Base-by-base conservation (phyloP, 2,329 filamentous ascomycete species). In the Leptographium radiaticola region DNA sequence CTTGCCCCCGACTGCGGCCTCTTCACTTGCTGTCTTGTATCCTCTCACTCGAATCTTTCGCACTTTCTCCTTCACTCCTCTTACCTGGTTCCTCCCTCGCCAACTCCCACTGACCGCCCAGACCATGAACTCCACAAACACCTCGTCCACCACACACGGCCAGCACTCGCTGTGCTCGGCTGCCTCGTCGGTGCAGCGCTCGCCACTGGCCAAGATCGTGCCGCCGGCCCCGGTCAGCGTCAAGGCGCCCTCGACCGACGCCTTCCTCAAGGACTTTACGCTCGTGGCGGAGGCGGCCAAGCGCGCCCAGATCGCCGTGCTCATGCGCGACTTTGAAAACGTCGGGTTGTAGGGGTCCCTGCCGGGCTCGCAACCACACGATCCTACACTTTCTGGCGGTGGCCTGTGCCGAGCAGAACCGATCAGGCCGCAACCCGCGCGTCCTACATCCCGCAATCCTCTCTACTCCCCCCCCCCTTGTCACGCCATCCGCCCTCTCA, bases 281-380 rank as follows among this genome's bases (percentile, higher is more conserved):
- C 79, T 96, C 34, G 79, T 96, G 44, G 90, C 90, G 39, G 91
- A 97, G 73, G 91, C 91, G 2, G 91, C 89, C 45, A 95, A 95
- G 70, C 77, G 90, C 44, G 91, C 91, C 11, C 89, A 96, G 69
- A 87, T 96, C 75, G 88, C 88, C 44, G 83, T 89, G 63, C 74
- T 96, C 66, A 86, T 90, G 75, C 79, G 90, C 58, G 91, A 96
- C 68, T 77, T 97, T 64, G 89, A 88, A 63, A 80, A 82, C 59
- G 77, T 86, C 63, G 80, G 79, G 52, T 68, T 89, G 48, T 79
- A 40, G 40, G 8, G 8, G 7, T 45, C 20, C 38, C 20, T 30
- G 20, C 18, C 12, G n/a, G 25, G 25, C 25, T 25, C 25, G 4
- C 43, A 18, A 25, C 7, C 16, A 44, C 39, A 20, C n/a, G 45